Evolutionary conservation across 148 eudicot genomes (phyloP), one percentile per base, ranked within the genome.

Genomic region (Agrostemma githago): DNA sequence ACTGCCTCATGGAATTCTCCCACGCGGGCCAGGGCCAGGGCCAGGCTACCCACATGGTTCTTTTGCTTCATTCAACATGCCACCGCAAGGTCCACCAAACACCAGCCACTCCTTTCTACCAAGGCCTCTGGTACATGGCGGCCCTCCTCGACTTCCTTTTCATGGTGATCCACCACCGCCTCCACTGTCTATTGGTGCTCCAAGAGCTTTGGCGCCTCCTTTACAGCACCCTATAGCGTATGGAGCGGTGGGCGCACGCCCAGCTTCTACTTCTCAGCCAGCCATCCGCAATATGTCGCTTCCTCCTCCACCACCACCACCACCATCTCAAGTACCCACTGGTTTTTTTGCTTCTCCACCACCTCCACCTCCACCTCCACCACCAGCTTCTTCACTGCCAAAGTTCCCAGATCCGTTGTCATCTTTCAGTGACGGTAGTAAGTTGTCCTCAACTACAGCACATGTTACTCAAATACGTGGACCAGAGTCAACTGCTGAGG

Each of bases 281-380:
- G 78, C 69, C n/a, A 37, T 41, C 71, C 80, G 66, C 43, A 83
- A 58, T 66, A 67, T 78, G 63, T 75, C 81, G 3, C 77, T 79
- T 68, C 84, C 70, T 68, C 84, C 70, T 8, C 86, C 81, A 26
- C 84, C 85, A 37, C 85, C 85, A 14, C 83, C 78, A 46, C 84
- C 79, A 40, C 81, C 75, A 5, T 86, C 80, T 40, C 89, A 87
- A 71, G 60, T 70, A 26, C 68, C 80, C 70, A 58, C 79, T 82
- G 78, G 76, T 71, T 70, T 72, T 21, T 72, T 80, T 43, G 26
- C 71, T 54, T 74, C 78, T 77, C 77, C 82, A 42, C 74, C 66
- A 12, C 83, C 84, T 16, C 77, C 83, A 66, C 87, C 86, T 72
- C 89, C 83, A n/a, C 76, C 82, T 65, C 87, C 89, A 70, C 88